Conservation (phyloP, 768 basidiomycete genomes). For the Mycena vulgaris region DNA sequence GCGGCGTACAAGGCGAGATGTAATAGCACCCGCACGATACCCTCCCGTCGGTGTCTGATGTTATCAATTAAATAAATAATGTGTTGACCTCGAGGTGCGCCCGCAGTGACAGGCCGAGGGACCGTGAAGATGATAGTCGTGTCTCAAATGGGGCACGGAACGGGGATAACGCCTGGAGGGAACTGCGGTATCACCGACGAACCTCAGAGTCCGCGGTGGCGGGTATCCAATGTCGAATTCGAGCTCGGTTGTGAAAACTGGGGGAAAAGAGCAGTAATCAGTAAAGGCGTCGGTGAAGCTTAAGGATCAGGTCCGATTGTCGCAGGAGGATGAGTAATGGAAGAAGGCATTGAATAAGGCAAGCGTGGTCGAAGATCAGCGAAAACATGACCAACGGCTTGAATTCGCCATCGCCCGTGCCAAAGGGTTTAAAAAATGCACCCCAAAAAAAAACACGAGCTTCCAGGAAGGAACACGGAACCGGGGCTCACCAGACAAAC, state of each 20-base stretch:
- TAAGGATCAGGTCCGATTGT: constrained; percentile 28
- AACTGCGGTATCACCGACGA: constrained; percentile 14
- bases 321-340: constrained; percentile 30
- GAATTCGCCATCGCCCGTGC: constrained; percentile 2
- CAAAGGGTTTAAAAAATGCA: constrained; percentile 19
- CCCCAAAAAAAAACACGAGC: constrained; percentile 35
- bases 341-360: constrained; percentile 23
- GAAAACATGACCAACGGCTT: constrained; percentile 20
- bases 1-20: constrained; percentile 1
- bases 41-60: constrained; percentile 15
- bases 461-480: constrained; percentile 20
- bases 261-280: constrained; percentile 16
- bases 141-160: constrained; percentile 10
- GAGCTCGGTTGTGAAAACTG: constrained; percentile 11
- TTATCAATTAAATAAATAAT: constrained; percentile 29
- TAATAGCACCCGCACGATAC: constrained; percentile 13
- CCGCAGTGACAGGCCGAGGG: constrained; percentile 20
- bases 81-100: constrained; percentile 8
- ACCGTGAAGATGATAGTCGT: constrained; percentile 8
- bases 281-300: constrained; percentile 7
- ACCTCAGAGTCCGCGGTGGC: constrained; percentile 21
- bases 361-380: constrained; percentile 27
- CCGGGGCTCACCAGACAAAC: constrained; percentile 37
- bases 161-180: constrained; percentile 20
- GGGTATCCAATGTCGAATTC: constrained; percentile 3